Conservation (phyloP, 2,329 filamentous ascomycete species). For the Didymella keratinophila region DNA sequence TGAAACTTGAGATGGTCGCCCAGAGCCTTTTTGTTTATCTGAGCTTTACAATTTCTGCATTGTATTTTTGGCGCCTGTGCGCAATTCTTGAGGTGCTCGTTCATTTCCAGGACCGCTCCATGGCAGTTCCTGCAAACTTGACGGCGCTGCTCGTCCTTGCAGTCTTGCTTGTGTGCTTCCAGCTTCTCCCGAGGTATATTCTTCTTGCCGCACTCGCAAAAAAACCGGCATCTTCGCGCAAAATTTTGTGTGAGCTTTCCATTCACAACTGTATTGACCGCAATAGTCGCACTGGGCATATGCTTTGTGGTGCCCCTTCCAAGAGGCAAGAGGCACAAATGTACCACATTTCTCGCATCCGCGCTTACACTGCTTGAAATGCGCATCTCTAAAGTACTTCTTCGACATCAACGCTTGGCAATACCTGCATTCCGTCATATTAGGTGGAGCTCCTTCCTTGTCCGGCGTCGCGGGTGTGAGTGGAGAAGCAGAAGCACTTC, state of each 20-base stretch:
- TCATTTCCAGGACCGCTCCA: not conserved
- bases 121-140: not conserved
- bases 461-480: not conserved
- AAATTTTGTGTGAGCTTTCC: not conserved
- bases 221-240: not conserved
- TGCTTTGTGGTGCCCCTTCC: not conserved
- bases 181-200: not conserved
- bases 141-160: not conserved
- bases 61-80: not conserved
- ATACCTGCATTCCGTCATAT: not conserved
- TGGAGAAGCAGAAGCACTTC: not conserved
- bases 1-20: not conserved
- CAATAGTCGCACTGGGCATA: not conserved
- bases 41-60: not conserved
- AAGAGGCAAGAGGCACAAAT: not conserved
- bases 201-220: not conserved
- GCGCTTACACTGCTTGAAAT: not conserved
- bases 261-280: not conserved
- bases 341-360: not conserved
- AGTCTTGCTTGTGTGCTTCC: not conserved
- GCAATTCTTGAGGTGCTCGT: not conserved
- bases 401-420: not conserved
- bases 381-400: not conserved
- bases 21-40: not conserved
- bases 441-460: not conserved